A percentile compares a stretch with the other conserved stretches of the same genome.
Evolutionary conservation across 148 eudicot genomes (phyloP).

Genomic region (Camellia japonica): DNA sequence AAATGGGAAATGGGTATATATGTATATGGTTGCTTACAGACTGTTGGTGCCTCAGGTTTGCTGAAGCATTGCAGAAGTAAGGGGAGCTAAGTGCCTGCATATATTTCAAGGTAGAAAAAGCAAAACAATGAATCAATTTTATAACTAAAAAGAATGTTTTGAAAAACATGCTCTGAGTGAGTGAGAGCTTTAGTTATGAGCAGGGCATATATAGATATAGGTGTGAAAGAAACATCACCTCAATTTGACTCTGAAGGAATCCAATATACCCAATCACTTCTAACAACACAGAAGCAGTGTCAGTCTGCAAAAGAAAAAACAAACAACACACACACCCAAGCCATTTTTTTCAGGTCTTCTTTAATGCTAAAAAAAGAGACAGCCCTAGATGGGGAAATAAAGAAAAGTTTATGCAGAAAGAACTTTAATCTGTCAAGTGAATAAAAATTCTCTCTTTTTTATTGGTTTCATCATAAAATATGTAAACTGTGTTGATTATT

Average conservation of each 20-base stretch:
- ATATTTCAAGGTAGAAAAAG: neutral
- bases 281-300: constrained; percentile 87
- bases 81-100: constrained; percentile 90
- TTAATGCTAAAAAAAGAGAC: neutral
- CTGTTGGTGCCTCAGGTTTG: constrained; percentile 48
- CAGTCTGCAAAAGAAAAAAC: constrained; percentile 69
- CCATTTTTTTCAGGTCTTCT: neutral
- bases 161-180: constrained; percentile 19
- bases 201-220: neutral
- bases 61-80: constrained; percentile 56
- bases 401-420: neutral
- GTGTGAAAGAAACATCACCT: constrained; percentile 52
- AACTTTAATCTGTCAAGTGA: neutral
- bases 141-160: constrained; percentile 24
- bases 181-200: neutral
- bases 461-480: neutral
- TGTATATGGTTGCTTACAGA: constrained; percentile 44
- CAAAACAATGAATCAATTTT: constrained; percentile 2
- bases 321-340: constrained; percentile 1
- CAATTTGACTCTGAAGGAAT: constrained; percentile 85
- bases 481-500: too few species aligned
- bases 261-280: constrained; percentile 90
- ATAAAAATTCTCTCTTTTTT: neutral
- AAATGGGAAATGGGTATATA: neutral
- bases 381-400: constrained; percentile 13